Evolutionary conservation across 1,139 yeast genomes (phyloP).

Genomic region (Candida albicans): DNA sequence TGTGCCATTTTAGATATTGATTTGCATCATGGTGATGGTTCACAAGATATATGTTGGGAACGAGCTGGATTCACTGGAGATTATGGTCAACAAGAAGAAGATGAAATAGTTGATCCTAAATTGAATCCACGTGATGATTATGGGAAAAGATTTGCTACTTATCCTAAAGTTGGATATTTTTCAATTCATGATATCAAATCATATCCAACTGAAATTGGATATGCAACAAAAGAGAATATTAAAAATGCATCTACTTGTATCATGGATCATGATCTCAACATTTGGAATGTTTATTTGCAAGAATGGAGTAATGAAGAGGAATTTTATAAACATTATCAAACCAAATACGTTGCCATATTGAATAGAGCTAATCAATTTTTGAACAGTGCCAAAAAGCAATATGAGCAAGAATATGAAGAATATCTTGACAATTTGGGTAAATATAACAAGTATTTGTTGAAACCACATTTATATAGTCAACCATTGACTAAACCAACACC

Average conservation of each 20-base stretch:
- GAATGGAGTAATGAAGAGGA: slow-evolving; percentile 64
- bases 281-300: slow-evolving; percentile 84
- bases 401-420: slow-evolving; percentile 39
- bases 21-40: slow-evolving; percentile 91
- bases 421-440: slow-evolving; percentile 29
- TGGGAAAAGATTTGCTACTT: slow-evolving; percentile 53
- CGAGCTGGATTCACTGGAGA: slow-evolving; percentile 63
- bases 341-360: slow-evolving; percentile 62
- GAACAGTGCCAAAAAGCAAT: slow-evolving; percentile 46
- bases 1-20: slow-evolving; percentile 84
- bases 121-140: slow-evolving; percentile 47
- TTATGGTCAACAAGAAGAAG: slow-evolving; percentile 47
- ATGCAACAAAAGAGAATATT: slow-evolving; percentile 69
- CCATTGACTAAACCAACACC: slow-evolving; percentile 30
- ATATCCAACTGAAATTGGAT: slow-evolving; percentile 81
- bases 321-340: slow-evolving; percentile 62
- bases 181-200: slow-evolving; percentile 85
- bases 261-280: slow-evolving; percentile 75
- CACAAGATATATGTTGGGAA: slow-evolving; percentile 86
- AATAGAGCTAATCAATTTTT: slow-evolving; percentile 71
- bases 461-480: slow-evolving; percentile 30
- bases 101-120: slow-evolving; percentile 31
- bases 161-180: slow-evolving; percentile 76
- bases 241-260: slow-evolving; percentile 79
- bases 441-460: slow-evolving; percentile 29